These are phyloP conservation scores for Viridothelium virens DNA, from an alignment of 495 filamentous ascomycete genomes.

Conservation along the genomic window DNA sequence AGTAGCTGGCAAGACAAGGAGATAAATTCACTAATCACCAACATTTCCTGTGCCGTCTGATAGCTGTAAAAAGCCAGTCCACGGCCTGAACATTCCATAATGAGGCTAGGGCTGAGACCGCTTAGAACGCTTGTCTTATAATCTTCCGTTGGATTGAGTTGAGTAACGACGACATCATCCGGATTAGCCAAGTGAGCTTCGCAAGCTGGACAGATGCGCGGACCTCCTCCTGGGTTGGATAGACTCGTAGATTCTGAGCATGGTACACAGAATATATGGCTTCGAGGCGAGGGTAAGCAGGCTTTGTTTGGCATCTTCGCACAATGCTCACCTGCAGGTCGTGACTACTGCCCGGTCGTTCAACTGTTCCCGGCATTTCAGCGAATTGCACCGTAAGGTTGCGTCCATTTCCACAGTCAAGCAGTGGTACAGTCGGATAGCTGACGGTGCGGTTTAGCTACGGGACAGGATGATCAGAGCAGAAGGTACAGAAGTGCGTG, in stretches of 20 bases:
- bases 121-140: conserved; percentile 88
- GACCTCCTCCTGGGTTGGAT: conserved; percentile 46
- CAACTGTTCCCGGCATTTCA: conserved; percentile 69
- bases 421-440: too few species aligned
- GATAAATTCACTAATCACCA: background rate
- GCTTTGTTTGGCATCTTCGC: conserved; percentile 13
- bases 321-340: conserved; percentile 65
- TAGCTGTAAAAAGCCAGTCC: conserved; percentile 86
- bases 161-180: conserved; percentile 69
- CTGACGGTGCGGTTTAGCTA: too few species aligned
- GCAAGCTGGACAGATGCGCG: conserved; percentile 76
- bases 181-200: conserved; percentile 57
- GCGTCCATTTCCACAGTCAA: conserved; percentile 52
- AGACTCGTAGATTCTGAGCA: conserved; percentile 68
- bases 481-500: too few species aligned
- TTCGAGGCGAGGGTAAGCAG: conserved; percentile 32
- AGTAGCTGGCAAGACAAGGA: background rate
- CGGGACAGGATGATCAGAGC: too few species aligned
- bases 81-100: conserved; percentile 85
- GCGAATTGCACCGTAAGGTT: conserved; percentile 68
- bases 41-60: conserved; percentile 90
- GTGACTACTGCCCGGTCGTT: conserved; percentile 77
- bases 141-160: conserved; percentile 80
- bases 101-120: conserved; percentile 71
- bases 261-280: conserved; percentile 76